Evolutionary conservation across 805 yeast species (phyloP).

Genomic region (Saturnispora sekii): DNA sequence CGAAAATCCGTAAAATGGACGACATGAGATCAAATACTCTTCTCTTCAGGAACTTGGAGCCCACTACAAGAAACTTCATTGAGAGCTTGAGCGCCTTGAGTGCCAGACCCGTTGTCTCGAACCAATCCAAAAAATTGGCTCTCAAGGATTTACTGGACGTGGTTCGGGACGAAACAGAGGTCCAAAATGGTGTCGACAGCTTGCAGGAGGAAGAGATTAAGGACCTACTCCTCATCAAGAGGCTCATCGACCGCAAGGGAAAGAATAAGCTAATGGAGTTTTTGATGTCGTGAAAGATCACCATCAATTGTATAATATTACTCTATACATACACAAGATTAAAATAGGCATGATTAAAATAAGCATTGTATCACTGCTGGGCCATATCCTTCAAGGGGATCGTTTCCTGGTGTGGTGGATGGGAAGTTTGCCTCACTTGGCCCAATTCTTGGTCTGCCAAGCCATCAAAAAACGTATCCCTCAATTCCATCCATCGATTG

Average conservation of each 20-base stretch:
- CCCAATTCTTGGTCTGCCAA: conserved; percentile 54
- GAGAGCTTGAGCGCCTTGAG: conserved; percentile 27
- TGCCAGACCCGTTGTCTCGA: conserved; percentile 23
- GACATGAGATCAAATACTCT: conserved; percentile 23
- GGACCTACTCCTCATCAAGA: conserved; percentile 46
- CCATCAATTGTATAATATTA: neutral
- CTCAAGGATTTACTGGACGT: conserved; percentile 39
- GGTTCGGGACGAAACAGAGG: conserved; percentile 21
- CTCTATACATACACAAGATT: neutral
- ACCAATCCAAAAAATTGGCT: conserved; percentile 28
- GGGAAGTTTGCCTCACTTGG: conserved; percentile 6
- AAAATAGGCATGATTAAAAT: conserved; percentile 1
- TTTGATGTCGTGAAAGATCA: conserved; percentile 25
- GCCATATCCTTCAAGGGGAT: conserved; percentile 5
- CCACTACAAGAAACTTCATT: conserved; percentile 23
- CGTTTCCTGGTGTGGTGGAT: neutral
- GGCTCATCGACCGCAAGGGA: conserved; percentile 61
- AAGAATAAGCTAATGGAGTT: conserved; percentile 53
- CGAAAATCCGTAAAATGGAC: conserved; percentile 30
- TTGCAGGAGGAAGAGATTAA: conserved; percentile 31
- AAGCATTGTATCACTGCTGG: neutral
- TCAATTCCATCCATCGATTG: conserved; percentile 83
- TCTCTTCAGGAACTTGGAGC: conserved; percentile 21
- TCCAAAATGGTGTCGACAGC: conserved; percentile 10
- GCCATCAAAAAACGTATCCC: conserved; percentile 85